phyloP scores from a whole-genome alignment of 2,329 filamentous ascomycete species.

The Dactylellina drechsleri region DNA sequence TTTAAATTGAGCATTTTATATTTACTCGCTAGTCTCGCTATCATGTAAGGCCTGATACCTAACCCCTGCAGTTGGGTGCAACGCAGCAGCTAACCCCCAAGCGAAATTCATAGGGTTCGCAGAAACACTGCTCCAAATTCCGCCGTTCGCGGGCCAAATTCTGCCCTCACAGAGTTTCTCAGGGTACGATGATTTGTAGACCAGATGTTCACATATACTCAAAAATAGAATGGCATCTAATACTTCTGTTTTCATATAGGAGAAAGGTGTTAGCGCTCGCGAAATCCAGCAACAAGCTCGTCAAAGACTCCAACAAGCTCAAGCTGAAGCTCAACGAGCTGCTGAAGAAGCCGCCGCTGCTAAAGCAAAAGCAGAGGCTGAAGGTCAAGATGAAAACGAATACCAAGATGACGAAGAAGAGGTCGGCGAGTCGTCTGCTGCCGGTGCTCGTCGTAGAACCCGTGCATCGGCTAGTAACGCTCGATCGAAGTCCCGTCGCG shows the following conservation, averaged over 20 bases:
- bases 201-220: conserved; percentile 5
- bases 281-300: conserved; percentile 54
- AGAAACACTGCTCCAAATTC: conserved; percentile 13
- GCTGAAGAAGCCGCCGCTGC: conserved; percentile 18
- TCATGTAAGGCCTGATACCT: conserved; percentile 3
- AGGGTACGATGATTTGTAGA: conserved; percentile 45
- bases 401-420: conserved; percentile 18
- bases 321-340: background rate
- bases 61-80: conserved; percentile 4
- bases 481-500: background rate
- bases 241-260: conserved; percentile 31
- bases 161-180: conserved; percentile 58
- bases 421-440: conserved; percentile 40
- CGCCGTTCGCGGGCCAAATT: conserved; percentile 55
- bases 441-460: conserved; percentile 24
- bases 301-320: conserved; percentile 19
- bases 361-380: background rate
- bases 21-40: background rate
- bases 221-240: background rate
- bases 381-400: conserved; percentile 6
- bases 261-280: conserved; percentile 56
- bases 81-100: conserved; percentile 6
- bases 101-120: conserved; percentile 18
- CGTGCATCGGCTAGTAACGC: background rate
- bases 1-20: no score